Evolutionary conservation across 805 yeast species (phyloP), one percentile per base, ranked within the genome.

Genomic region (Wickerhamiella brachini): DNA sequence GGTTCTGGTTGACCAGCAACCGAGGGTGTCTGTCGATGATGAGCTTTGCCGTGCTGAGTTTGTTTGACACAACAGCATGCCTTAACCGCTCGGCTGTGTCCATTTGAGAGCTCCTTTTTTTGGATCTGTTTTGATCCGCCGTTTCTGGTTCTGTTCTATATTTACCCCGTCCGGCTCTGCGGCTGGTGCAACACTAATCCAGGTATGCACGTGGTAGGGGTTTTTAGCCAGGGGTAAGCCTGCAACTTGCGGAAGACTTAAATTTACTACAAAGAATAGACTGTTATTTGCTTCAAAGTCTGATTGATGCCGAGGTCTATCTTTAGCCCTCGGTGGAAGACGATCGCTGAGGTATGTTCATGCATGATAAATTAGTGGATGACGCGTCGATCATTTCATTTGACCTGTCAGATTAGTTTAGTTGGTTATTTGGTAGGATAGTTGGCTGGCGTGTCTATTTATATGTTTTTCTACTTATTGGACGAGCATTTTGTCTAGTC

Each of bases 21-120:
- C 78, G 81, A 0, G 94, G 93, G 56, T 73, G 81, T 39, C 87
- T 71, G 49, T 74, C 71, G n/a, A 86, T 65, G 6, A 86, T 68
- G 23, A 90, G 74, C 56, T 75, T 72, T 17, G 80, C 87, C 13
- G 82, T 79, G 37, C 77, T 70, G 20, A 77, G 68, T 53, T 81
- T 80, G 49, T 86, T 88, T 37, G 72, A 71, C 5, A 72, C 68
- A 21, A 87, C 73, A 2, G 93, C 87, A 48, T 71, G 71, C 48
- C 95, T 75, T n/a, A 86, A 74, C 50, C 95, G 68, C 15, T 68
- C 62, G 34, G 80, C 68, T 2, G 87, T 84, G 51, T 82, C 87
- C 83, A 80, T 80, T 24, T 37, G n/a, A n/a, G n/a, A n/a, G n/a
- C 13, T 9, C 18, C 13, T n/a, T 34, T 13, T 34, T 34, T 34